phyloP scores from a whole-genome alignment of 371 early-diverging fungal genomes.

The Dichotomocladium elegans region DNA sequence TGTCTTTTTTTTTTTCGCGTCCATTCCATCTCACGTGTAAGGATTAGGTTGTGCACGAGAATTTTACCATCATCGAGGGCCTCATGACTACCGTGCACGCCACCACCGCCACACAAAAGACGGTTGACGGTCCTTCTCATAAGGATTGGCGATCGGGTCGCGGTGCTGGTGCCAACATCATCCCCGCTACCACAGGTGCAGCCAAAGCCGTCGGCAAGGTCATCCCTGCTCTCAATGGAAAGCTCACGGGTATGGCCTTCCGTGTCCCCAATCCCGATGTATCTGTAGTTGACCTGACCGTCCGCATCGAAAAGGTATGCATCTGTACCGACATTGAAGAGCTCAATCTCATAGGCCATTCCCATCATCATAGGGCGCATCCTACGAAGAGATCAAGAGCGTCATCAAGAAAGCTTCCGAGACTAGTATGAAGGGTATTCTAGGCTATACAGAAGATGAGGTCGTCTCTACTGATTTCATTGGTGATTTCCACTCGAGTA shows the following conservation, averaged over 20 bases:
- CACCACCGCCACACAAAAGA: conserved; percentile 98
- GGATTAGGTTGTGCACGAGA: too few species aligned
- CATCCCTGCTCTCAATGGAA: conserved; percentile 94
- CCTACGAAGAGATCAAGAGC: conserved; percentile 88
- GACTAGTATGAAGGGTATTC: conserved; percentile 84
- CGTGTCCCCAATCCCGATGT: conserved; percentile 98
- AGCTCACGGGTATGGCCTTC: conserved; percentile 99
- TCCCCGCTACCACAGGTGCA: conserved; percentile 99
- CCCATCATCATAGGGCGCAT: conserved; percentile 47
- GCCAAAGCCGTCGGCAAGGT: conserved; percentile 99
- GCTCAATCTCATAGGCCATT: not conserved
- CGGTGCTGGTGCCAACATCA: conserved; percentile 96
- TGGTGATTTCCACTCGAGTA: conserved; percentile 85
- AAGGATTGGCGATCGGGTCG: conserved; percentile 98
- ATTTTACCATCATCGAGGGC: conserved; percentile 85
- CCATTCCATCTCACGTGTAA: too few species aligned
- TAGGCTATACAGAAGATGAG: conserved; percentile 94
- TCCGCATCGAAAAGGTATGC: conserved; percentile 71
- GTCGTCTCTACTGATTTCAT: conserved; percentile 98
- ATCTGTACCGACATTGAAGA: not conserved
- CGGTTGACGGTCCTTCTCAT: conserved; percentile 97
- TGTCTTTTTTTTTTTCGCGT: too few species aligned
- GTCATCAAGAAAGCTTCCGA: conserved; percentile 85
- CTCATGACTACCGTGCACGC: conserved; percentile 98
- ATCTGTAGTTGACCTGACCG: conserved; percentile 98